Evolutionary conservation across 2,329 filamentous ascomycete genomes (phyloP).

Genomic region (Exophiala spinifera): DNA sequence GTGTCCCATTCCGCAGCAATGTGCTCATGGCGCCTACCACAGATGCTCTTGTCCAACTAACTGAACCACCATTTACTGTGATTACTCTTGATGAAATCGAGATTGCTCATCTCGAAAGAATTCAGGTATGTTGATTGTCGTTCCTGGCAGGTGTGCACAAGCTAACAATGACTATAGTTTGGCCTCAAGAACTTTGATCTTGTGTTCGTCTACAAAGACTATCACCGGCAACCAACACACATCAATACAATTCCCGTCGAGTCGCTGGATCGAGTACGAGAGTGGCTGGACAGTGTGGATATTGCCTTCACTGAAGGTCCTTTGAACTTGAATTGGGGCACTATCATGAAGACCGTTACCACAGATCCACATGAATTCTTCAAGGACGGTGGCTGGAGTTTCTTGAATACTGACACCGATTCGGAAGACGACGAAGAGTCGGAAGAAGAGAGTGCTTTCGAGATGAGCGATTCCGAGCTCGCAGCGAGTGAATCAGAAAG

Average conservation of each 20-base stretch:
- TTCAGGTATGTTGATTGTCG: constrained; percentile 50
- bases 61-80: constrained; percentile 94
- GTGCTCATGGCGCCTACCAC: constrained; percentile 95
- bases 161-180: constrained; percentile 57
- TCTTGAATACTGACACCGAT: constrained; percentile 83
- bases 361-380: constrained; percentile 94
- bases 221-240: constrained; percentile 81
- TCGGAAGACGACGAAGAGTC: constrained; percentile 73
- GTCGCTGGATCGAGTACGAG: constrained; percentile 89
- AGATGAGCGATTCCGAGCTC: constrained; percentile 81
- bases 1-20: constrained; percentile 92
- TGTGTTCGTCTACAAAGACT: constrained; percentile 98
- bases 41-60: constrained; percentile 93
- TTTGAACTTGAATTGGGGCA: constrained; percentile 96
- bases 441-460: constrained; percentile 87
- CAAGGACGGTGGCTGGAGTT: constrained; percentile 89
- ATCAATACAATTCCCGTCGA: constrained; percentile 99
- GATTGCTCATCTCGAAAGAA: constrained; percentile 91
- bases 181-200: constrained; percentile 98
- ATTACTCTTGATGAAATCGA: constrained; percentile 95
- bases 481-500: constrained; percentile 64
- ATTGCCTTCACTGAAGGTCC: constrained; percentile 93
- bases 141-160: not conserved
- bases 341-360: constrained; percentile 98
- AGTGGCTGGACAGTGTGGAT: constrained; percentile 94